Conservation (phyloP, 129 eudicot species). For the Calendula officinalis region DNA sequence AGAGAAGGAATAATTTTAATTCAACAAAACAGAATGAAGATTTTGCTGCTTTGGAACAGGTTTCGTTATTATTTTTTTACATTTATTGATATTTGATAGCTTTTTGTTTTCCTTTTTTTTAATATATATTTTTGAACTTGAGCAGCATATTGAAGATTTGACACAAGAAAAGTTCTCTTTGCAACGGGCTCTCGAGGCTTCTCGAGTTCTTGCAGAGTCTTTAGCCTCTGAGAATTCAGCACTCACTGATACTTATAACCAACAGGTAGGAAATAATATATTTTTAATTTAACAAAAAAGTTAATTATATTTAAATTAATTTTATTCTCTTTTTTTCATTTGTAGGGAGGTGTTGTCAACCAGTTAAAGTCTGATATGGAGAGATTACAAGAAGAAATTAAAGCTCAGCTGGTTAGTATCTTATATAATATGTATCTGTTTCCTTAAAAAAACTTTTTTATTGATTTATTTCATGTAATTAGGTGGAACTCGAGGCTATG, state of each 20-base stretch:
- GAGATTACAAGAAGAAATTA: slow-evolving; percentile 72
- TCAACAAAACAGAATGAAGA: slow-evolving; percentile 81
- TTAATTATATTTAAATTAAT: neutral
- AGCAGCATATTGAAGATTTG: slow-evolving; percentile 93
- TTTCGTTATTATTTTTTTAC: slow-evolving; percentile 17
- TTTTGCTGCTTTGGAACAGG: slow-evolving; percentile 97
- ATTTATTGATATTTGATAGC: neutral
- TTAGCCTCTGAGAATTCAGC: slow-evolving; percentile 91
- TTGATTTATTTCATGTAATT: slow-evolving; percentile 24
- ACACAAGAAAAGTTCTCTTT: slow-evolving; percentile 93
- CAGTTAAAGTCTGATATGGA: slow-evolving; percentile 80
- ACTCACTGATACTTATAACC: slow-evolving; percentile 88
- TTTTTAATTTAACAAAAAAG: neutral
- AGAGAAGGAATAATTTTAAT: slow-evolving; percentile 39
- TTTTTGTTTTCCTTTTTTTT: slow-evolving; percentile 22
- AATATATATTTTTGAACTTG: slow-evolving; percentile 4
- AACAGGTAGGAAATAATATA: slow-evolving; percentile 51
- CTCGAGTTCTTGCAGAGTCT: slow-evolving; percentile 83
- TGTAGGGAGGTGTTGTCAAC: slow-evolving; percentile 78
- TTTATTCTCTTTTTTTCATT: neutral
- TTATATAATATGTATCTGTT: neutral
- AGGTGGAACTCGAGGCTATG: slow-evolving; percentile 88
- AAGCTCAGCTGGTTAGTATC: slow-evolving; percentile 69
- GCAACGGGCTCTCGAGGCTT: slow-evolving; percentile 96
- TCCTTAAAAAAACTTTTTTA: slow-evolving; percentile 9